Conservation (phyloP, 2,329 filamentous ascomycete genomes). For the Cercospora citrullina region DNA sequence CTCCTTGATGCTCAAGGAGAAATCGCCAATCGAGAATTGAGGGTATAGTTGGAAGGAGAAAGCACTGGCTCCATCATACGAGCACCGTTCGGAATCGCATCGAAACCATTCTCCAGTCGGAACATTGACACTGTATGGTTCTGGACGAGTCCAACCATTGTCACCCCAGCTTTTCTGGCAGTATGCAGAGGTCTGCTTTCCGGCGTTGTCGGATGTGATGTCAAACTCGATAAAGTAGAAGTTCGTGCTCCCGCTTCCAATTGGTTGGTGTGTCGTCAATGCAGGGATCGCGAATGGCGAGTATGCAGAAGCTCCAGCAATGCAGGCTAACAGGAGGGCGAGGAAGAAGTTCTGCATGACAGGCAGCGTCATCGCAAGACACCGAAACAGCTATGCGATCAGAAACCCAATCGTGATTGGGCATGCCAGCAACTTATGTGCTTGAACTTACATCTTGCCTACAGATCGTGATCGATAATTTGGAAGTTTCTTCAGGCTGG, state of each 20-base stretch:
- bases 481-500: background rate
- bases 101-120: conserved; percentile 31
- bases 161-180: conserved; percentile 33
- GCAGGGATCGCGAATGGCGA: conserved; percentile 14
- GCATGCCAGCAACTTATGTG: background rate
- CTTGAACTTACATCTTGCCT: background rate
- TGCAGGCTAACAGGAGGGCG: background rate
- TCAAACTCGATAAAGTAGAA: conserved; percentile 33
- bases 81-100: conserved; percentile 21
- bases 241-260: conserved; percentile 32
- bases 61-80: conserved; percentile 20
- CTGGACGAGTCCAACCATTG: conserved; percentile 21
- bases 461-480: background rate
- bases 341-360: background rate
- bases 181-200: conserved; percentile 17
- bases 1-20: conserved; percentile 29
- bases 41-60: conserved; percentile 33
- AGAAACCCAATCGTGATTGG: background rate
- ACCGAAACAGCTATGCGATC: background rate
- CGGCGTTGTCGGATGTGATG: conserved; percentile 24
- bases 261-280: conserved; percentile 33
- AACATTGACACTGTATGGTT: conserved; percentile 25
- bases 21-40: conserved; percentile 34
- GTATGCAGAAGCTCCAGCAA: conserved; percentile 4
- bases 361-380: background rate